These are phyloP conservation scores for Sporothrix mexicana DNA, from an alignment of 2,329 filamentous ascomycete species.

Conservation along the genomic window DNA sequence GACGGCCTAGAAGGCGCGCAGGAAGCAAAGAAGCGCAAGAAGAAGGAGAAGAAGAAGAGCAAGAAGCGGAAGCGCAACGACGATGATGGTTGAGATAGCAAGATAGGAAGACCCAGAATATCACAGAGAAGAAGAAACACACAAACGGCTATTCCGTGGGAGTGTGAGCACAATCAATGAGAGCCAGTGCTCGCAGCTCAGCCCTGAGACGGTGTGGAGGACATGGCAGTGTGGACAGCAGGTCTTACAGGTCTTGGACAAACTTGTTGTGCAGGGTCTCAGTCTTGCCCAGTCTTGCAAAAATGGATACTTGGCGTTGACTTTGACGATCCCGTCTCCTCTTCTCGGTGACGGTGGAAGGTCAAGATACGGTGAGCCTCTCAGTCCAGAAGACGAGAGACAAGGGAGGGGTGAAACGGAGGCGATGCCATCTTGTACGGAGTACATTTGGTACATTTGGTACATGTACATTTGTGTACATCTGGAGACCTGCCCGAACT, in stretches of 20 bases:
- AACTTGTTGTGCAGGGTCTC: neutral
- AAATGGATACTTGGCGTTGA: constrained; percentile 2
- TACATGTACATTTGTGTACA: neutral
- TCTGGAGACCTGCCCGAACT: neutral
- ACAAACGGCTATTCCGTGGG: neutral
- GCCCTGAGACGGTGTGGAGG: no score
- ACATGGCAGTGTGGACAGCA: neutral
- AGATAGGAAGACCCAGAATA: neutral
- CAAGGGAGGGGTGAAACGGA: constrained; percentile 23
- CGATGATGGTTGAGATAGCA: neutral
- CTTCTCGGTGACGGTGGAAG: constrained; percentile 13
- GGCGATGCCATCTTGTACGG: neutral
- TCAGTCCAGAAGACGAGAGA: neutral
- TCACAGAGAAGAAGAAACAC: neutral
- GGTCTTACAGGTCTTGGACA: neutral
- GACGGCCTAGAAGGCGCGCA: constrained; percentile 22
- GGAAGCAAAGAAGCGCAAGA: constrained; percentile 32
- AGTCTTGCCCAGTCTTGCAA: neutral
- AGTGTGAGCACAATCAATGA: neutral
- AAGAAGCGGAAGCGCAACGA: neutral
- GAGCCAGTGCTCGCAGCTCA: neutral
- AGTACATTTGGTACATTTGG: neutral
- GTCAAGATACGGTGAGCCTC: constrained; percentile 8
- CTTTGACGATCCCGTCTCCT: neutral
- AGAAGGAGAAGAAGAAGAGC: neutral